Conservation (phyloP, 768 basidiomycete genomes). For the Amanita pallidorosea region DNA sequence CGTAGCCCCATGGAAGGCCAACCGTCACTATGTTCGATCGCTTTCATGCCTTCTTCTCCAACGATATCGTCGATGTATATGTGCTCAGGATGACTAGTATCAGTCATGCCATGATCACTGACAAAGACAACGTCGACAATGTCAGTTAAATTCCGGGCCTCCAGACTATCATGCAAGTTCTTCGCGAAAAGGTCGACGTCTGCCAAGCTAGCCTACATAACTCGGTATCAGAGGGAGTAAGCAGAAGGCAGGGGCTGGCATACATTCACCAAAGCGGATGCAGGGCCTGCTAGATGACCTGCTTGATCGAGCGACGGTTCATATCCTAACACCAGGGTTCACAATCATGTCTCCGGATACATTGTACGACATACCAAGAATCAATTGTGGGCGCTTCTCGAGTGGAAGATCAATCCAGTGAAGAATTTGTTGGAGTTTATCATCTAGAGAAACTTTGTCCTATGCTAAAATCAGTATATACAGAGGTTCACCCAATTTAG, state of each 20-base stretch:
- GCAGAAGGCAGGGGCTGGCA: slow-evolving; percentile 13
- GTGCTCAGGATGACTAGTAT: slow-evolving; percentile 68
- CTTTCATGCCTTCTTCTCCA: slow-evolving; percentile 46
- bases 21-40: slow-evolving; percentile 70
- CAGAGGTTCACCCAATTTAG: background rate
- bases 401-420: slow-evolving; percentile 76
- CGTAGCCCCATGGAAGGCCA: slow-evolving; percentile 88
- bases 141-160: slow-evolving; percentile 63
- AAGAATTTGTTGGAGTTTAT: slow-evolving; percentile 71
- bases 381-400: slow-evolving; percentile 62
- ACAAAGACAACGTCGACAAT: slow-evolving; percentile 88
- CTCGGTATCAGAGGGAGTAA: slow-evolving; percentile 1
- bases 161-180: slow-evolving; percentile 52
- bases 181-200: slow-evolving; percentile 68
- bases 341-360: slow-evolving; percentile 4
- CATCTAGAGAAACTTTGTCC: slow-evolving; percentile 53
- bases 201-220: slow-evolving; percentile 44
- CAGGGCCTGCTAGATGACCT: slow-evolving; percentile 63
- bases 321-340: slow-evolving; percentile 38
- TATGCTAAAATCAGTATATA: slow-evolving; percentile 10
- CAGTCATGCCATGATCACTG: slow-evolving; percentile 87
- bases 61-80: slow-evolving; percentile 78
- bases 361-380: slow-evolving; percentile 41
- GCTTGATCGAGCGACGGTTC: slow-evolving; percentile 84
- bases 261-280: slow-evolving; percentile 62